Conservation (phyloP, 78 protist species). For the Bodo saltans region DNA sequence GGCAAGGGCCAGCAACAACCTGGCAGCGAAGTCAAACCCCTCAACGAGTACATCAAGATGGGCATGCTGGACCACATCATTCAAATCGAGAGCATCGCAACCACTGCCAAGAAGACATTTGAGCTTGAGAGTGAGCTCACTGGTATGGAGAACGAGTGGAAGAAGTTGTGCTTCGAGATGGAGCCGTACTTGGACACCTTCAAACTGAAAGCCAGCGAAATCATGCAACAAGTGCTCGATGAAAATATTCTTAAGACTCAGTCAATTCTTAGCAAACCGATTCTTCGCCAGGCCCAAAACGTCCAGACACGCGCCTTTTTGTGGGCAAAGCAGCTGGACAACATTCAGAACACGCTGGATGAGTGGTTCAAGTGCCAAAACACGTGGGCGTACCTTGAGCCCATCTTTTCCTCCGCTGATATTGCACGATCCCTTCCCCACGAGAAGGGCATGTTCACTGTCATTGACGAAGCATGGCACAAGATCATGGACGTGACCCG, state of each 20-base stretch:
- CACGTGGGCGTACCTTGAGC: conserved; percentile 69
- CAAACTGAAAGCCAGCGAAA: conserved; percentile 54
- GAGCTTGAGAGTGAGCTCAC: conserved; percentile 28
- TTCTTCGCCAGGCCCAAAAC: conserved; percentile 20
- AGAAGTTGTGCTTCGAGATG: conserved; percentile 30
- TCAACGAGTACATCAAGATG: conserved; percentile 15
- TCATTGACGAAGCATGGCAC: conserved; percentile 61
- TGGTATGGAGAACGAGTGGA: conserved; percentile 65
- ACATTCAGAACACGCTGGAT: conserved; percentile 47
- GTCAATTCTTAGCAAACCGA: conserved; percentile 63
- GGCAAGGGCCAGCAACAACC: conserved; percentile 10
- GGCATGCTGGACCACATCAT: neutral
- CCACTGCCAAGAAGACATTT: conserved; percentile 3
- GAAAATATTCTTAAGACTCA: conserved; percentile 76
- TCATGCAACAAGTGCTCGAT: conserved; percentile 57
- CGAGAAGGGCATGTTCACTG: conserved; percentile 46
- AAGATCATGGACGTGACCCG: conserved; percentile 35
- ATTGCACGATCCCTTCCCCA: conserved; percentile 65
- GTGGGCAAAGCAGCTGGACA: conserved; percentile 49
- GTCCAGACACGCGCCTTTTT: conserved; percentile 4
- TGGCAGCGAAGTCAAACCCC: no score
- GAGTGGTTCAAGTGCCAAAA: conserved; percentile 66
- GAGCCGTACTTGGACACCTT: conserved; percentile 53
- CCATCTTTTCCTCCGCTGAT: conserved; percentile 64
- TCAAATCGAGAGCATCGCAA: conserved; percentile 13